These are phyloP conservation scores for Obba rivulosa DNA, from an alignment of 768 basidiomycete genomes.

Conservation along the genomic window DNA sequence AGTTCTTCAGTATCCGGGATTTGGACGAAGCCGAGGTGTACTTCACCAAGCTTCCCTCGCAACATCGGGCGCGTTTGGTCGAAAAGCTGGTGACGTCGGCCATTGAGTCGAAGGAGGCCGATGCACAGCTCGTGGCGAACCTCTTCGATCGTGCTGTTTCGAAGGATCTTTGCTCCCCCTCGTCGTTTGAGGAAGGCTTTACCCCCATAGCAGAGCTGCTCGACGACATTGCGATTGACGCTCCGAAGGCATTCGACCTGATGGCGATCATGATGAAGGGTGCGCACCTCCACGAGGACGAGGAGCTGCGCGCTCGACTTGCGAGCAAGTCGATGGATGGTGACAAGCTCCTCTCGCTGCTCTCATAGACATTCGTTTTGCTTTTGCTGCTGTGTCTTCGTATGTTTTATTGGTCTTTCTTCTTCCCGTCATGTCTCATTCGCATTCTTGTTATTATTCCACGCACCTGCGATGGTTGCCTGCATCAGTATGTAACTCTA, in stretches of 20 bases:
- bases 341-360: slow-evolving; percentile 53
- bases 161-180: slow-evolving; percentile 53
- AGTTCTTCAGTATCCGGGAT: slow-evolving; percentile 82
- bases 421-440: slow-evolving; percentile 4
- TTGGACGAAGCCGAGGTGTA: slow-evolving; percentile 86
- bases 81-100: slow-evolving; percentile 60
- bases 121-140: slow-evolving; percentile 71
- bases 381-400: slow-evolving; percentile 11
- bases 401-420: slow-evolving; percentile 9
- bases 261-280: slow-evolving; percentile 74
- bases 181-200: slow-evolving; percentile 74
- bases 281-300: slow-evolving; percentile 52
- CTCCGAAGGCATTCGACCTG: slow-evolving; percentile 76
- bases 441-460: slow-evolving; percentile 18
- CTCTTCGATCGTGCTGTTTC: slow-evolving; percentile 62
- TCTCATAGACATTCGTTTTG: slow-evolving; percentile 40
- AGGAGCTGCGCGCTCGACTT: slow-evolving; percentile 50
- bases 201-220: slow-evolving; percentile 63
- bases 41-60: slow-evolving; percentile 67
- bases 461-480: slow-evolving; percentile 12
- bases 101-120: slow-evolving; percentile 76
- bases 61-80: slow-evolving; percentile 61
- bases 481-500: slow-evolving; percentile 20
- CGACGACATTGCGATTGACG: slow-evolving; percentile 87
- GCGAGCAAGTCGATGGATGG: slow-evolving; percentile 57